A percentile compares a stretch with the other conserved stretches of the same genome.
Evolutionary conservation across 2,329 filamentous ascomycete species (phyloP).

Genomic region (Colletotrichum musae): DNA sequence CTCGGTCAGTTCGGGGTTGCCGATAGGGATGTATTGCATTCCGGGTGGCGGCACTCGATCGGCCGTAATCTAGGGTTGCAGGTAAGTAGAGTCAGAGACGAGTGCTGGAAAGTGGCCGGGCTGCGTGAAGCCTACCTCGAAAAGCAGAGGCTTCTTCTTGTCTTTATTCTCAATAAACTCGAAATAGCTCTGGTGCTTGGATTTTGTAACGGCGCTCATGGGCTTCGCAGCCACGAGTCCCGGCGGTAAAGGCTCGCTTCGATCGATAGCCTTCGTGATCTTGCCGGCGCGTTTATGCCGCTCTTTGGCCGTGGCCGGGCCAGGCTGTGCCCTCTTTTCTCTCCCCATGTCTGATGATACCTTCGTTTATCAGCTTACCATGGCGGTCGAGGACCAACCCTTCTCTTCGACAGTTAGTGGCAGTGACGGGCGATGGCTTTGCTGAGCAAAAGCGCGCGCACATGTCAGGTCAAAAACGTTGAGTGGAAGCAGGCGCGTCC

Average conservation of each 20-base stretch:
- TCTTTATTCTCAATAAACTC: constrained; percentile 76
- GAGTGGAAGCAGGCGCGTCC: constrained; percentile 9
- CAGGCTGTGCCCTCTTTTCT: constrained; percentile 40
- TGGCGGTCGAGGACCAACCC: constrained; percentile 28
- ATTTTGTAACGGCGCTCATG: constrained; percentile 53
- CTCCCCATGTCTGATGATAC: constrained; percentile 40
- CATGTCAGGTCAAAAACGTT: constrained; percentile 29
- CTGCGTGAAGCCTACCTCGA: constrained; percentile 62
- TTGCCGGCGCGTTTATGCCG: constrained; percentile 34
- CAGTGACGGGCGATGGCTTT: constrained; percentile 10
- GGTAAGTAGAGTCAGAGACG: constrained; percentile 20
- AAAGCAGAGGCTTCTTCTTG: constrained; percentile 75
- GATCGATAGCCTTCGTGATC: constrained; percentile 44
- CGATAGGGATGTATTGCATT: constrained; percentile 74
- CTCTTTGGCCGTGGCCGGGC: constrained; percentile 40
- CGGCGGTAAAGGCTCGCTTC: constrained; percentile 51
- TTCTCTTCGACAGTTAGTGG: constrained; percentile 29
- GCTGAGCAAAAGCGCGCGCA: constrained; percentile 7
- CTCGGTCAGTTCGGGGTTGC: constrained; percentile 72
- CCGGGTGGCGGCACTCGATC: constrained; percentile 69
- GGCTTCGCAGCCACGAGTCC: constrained; percentile 55
- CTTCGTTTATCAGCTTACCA: constrained; percentile 38
- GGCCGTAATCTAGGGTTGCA: constrained; percentile 63
- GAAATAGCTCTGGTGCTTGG: constrained; percentile 74
- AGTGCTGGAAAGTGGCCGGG: not conserved